Conservation (phyloP, 2,329 filamentous ascomycete species). For the Ceratocystis variospora region DNA sequence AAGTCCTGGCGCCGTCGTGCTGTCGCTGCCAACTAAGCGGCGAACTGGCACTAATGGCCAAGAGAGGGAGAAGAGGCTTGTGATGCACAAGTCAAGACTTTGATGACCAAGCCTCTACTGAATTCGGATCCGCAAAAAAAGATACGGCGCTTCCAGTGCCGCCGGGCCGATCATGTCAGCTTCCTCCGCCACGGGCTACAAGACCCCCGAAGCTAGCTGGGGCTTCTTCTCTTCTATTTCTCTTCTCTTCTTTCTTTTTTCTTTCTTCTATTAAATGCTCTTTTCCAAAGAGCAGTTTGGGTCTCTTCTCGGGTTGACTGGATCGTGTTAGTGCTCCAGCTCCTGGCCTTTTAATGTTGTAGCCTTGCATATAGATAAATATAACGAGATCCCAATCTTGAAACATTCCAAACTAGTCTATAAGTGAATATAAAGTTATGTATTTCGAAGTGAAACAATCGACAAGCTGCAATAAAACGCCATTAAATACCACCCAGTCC, state of each 20-base stretch:
- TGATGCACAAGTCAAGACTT: background rate
- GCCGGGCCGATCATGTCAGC: background rate
- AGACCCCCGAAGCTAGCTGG: background rate
- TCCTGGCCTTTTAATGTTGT: background rate
- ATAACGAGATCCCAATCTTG: slow-evolving; percentile 1
- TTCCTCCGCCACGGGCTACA: background rate
- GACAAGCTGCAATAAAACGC: too few species aligned
- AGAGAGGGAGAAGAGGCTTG: background rate
- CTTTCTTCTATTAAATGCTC: slow-evolving; percentile 1
- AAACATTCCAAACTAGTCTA: too few species aligned
- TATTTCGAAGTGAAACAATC: too few species aligned
- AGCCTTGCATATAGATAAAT: slow-evolving; percentile 1
- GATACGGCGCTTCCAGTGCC: background rate
- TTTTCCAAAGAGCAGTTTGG: background rate
- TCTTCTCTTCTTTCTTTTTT: background rate
- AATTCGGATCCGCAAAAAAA: background rate
- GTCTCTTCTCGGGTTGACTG: background rate
- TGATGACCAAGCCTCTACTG: background rate
- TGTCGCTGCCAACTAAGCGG: slow-evolving; percentile 10
- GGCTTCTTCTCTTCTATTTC: background rate
- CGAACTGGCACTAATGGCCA: background rate
- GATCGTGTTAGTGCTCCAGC: background rate
- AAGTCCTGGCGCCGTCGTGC: slow-evolving; percentile 13
- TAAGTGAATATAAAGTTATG: too few species aligned
- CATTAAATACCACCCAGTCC: too few species aligned